Base-by-base conservation (phyloP, 257 asterid genomes). In the Solanum virginianum region DNA sequence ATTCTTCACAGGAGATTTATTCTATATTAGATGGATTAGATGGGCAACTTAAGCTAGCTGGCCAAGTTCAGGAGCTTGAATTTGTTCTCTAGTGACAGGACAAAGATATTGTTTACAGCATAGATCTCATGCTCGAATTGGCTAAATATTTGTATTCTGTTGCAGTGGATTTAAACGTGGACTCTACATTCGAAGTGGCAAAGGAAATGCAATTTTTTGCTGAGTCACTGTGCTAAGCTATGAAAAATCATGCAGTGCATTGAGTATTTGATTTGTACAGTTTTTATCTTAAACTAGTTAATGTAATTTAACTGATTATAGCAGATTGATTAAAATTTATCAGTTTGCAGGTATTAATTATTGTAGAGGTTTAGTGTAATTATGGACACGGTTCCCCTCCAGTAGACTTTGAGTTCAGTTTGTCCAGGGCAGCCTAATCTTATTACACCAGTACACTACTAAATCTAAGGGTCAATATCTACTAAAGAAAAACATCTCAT, bases 31-130 rank as follows among this genome's bases (percentile, higher is more conserved):
- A 89, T 88, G 89, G 72, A 86, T 89, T 93, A 55, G 91, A 91
- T 84, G 90, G 86, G 47, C 92, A 93, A 72, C 93, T 92, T 83
- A 91, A 90, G 92, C 89, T 88, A 71, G 53, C 84, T 57, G 92
- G 89, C 15, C 53, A 51, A 26, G 83, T 45, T 20, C 74, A 83
- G 60, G 83, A 84, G 41, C 80, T 68, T 66, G 94, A 85, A 59
- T 86, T 80, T 57, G 36, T 82, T 51, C 36, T 53, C 82, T 77
- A 77, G 16, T 51, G 63, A 16, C 65, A 26, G 62, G 43, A 36
- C 65, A 53, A 77, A 51, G 82, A 22, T 47, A 26, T 77, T 17
- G 16, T 53, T 75, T 45, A 49, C 24, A 16, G 60, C 60, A 51
- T 51, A 15, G 47, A 4, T 16, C 5, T 51, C 47, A 77, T 15